Conservation (phyloP, 23 red algal genomes). For the Gracilaria caudata region DNA sequence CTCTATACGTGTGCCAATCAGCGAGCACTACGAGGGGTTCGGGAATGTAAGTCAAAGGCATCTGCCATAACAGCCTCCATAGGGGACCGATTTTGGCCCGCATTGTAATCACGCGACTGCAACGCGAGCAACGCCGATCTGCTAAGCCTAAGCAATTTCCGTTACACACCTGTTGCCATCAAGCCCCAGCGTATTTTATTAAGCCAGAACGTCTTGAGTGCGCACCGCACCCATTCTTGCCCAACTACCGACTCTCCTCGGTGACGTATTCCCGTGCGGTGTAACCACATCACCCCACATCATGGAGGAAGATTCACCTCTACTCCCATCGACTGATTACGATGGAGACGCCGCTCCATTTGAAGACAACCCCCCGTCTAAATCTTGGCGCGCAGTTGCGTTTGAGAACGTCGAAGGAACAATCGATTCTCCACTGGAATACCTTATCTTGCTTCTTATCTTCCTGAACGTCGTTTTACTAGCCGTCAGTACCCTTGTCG, state of each 20-base stretch:
- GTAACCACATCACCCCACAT: background rate
- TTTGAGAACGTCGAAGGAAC: conserved; percentile 78
- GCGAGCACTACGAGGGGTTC: background rate
- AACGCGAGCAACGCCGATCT: background rate
- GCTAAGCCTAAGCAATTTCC: background rate
- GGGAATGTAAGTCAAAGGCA: conserved; percentile 9
- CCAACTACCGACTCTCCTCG: background rate
- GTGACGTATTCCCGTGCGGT: conserved; percentile 10
- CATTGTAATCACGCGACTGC: background rate
- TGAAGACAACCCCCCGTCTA: conserved; percentile 1
- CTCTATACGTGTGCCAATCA: conserved; percentile 19
- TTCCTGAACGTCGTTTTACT: conserved; percentile 72
- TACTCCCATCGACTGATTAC: conserved; percentile 19
- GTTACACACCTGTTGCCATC: background rate
- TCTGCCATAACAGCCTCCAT: background rate
- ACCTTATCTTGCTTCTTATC: conserved; percentile 76
- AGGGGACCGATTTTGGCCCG: background rate
- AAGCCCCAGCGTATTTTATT: background rate
- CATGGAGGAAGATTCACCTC: conserved; percentile 50
- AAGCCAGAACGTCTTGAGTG: background rate
- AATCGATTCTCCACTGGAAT: conserved; percentile 79
- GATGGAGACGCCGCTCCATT: conserved; percentile 12
- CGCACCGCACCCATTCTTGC: background rate
- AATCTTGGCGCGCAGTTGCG: conserved; percentile 49
- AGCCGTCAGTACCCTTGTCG: conserved; percentile 52